phyloP scores from a whole-genome alignment of 371 early-diverging fungal genomes.

The Batkoa obscura region DNA sequence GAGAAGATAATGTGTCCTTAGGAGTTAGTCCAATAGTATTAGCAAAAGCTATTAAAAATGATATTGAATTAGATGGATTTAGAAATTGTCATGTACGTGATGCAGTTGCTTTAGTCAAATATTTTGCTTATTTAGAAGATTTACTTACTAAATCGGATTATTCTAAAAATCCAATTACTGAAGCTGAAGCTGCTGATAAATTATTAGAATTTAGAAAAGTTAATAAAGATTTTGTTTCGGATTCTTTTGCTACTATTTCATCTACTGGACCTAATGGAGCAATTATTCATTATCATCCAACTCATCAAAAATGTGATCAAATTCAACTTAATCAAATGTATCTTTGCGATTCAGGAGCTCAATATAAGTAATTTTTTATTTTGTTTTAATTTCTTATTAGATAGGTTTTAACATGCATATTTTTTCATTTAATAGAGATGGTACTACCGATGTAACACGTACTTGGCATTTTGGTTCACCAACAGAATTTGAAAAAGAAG shows the following conservation, averaged over 20 bases:
- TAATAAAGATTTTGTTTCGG: constrained; percentile 57
- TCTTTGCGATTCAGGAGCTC: constrained; percentile 96
- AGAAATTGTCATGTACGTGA: constrained; percentile 85
- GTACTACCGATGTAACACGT: constrained; percentile 98
- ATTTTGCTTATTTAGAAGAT: constrained; percentile 91
- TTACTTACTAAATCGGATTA: constrained; percentile 33
- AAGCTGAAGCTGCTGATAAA: constrained; percentile 62
- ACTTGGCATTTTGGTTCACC: constrained; percentile 89
- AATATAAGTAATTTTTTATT: constrained; percentile 41
- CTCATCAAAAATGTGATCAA: constrained; percentile 39
- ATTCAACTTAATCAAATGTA: constrained; percentile 60
- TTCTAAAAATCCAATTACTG: constrained; percentile 31
- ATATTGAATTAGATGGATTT: constrained; percentile 82
- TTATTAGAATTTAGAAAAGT: constrained; percentile 39
- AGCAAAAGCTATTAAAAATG: constrained; percentile 88
- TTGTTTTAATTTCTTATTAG: background rate
- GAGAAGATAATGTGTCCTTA: constrained; percentile 22
- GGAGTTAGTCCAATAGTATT: constrained; percentile 49
- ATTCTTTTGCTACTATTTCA: constrained; percentile 97
- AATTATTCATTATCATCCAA: constrained; percentile 96
- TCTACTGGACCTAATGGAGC: constrained; percentile 92
- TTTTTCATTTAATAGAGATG: constrained; percentile 33
- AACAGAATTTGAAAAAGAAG: constrained; percentile 64
- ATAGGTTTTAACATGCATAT: too few relatives aligned
- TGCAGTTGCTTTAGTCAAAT: constrained; percentile 74